Conservation (phyloP, 305 asterid species). For the Salvia sclarea region DNA sequence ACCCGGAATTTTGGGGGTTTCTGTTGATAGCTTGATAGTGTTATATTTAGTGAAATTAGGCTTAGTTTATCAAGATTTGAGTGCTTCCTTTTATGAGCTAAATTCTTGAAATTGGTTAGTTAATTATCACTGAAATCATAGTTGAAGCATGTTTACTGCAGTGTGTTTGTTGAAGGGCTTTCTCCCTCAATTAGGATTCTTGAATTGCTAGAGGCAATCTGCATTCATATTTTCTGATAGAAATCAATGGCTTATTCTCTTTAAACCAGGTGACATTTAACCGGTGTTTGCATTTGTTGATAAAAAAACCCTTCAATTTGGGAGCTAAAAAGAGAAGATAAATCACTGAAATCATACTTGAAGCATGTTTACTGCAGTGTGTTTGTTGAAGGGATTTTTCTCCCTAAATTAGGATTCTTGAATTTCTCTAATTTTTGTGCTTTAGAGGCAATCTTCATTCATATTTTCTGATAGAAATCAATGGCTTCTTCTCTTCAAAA, state of each 20-base stretch:
- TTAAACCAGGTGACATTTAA: conserved; percentile 30
- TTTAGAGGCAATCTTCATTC: neutral
- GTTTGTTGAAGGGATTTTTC: neutral
- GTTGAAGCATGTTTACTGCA: neutral
- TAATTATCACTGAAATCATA: neutral
- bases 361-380: neutral
- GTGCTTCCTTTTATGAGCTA: too few relatives aligned
- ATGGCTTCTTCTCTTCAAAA: conserved; percentile 9
- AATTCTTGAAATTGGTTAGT: neutral
- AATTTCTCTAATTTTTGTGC: neutral
- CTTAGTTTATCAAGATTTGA: conserved; percentile 1
- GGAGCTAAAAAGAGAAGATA: conserved; percentile 16
- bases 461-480: conserved; percentile 6
- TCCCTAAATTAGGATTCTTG: conserved; percentile 4
- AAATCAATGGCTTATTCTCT: conserved; percentile 7
- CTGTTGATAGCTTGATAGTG: neutral
- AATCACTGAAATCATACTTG: too few relatives aligned
- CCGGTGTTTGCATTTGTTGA: conserved; percentile 3
- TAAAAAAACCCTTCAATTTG: conserved; percentile 27
- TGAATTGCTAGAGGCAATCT: neutral
- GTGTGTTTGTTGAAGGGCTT: conserved; percentile 7
- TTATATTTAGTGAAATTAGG: neutral
- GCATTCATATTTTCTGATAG: neutral
- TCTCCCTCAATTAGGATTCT: conserved; percentile 1
- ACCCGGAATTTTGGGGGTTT: too few relatives aligned